Percentiles rank a stretch among this genome's conserved stretches.
These are phyloP conservation scores for Ogataea saltuana DNA, from an alignment of 805 yeast genomes.

Conservation along the genomic window DNA sequence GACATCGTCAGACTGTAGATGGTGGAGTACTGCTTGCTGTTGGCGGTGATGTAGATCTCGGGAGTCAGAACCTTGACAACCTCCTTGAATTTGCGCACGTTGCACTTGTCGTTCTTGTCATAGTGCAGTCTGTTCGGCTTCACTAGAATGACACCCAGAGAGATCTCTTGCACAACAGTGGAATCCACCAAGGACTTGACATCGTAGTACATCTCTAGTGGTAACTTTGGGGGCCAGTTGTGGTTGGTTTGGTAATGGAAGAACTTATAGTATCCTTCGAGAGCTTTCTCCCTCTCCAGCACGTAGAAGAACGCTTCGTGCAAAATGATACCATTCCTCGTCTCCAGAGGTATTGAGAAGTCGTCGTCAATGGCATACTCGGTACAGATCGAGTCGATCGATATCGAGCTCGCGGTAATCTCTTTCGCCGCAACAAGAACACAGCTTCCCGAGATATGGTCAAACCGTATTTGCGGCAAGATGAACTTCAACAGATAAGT, in stretches of 20 bases:
- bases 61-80: constrained; percentile 37
- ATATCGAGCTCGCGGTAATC: constrained; percentile 54
- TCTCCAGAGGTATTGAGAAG: constrained; percentile 48
- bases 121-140: constrained; percentile 55
- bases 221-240: constrained; percentile 69
- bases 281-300: constrained; percentile 41
- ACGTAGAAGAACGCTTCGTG: constrained; percentile 58
- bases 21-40: constrained; percentile 56
- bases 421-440: constrained; percentile 57
- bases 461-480: constrained; percentile 78
- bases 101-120: constrained; percentile 30
- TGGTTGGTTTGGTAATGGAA: constrained; percentile 31
- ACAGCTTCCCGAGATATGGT: constrained; percentile 47
- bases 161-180: constrained; percentile 51
- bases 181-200: constrained; percentile 43
- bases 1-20: constrained; percentile 51
- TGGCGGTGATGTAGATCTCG: constrained; percentile 52
- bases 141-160: constrained; percentile 49
- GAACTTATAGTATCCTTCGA: constrained; percentile 36
- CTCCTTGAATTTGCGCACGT: constrained; percentile 22
- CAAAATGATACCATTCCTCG: constrained; percentile 55
- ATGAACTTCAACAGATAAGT: constrained; percentile 61
- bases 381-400: constrained; percentile 42
- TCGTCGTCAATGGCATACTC: constrained; percentile 43
- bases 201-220: constrained; percentile 61